Percentiles rank a stretch among this genome's conserved stretches.
phyloP scores from a whole-genome alignment of 1,139 yeast genomes.

The Candida buenavistaensis region DNA sequence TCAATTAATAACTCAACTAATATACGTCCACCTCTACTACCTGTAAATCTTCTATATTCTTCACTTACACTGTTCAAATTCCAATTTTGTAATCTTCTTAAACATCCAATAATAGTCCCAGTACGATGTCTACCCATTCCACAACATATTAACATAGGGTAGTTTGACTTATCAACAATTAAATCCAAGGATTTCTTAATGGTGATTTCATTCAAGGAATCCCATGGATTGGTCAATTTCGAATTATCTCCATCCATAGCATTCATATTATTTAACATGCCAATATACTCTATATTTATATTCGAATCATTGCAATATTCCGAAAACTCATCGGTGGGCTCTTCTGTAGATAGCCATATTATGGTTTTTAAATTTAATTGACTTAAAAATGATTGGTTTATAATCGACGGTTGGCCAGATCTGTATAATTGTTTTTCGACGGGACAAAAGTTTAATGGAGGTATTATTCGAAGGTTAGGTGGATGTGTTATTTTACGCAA shows the following conservation, averaged over 20 bases:
- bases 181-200: slow-evolving; percentile 77
- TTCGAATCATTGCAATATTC: slow-evolving; percentile 75
- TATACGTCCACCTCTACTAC: slow-evolving; percentile 88
- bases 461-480: slow-evolving; percentile 71
- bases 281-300: slow-evolving; percentile 64
- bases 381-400: slow-evolving; percentile 80
- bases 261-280: slow-evolving; percentile 57
- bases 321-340: slow-evolving; percentile 84
- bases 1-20: slow-evolving; percentile 89
- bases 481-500: slow-evolving; percentile 32
- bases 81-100: slow-evolving; percentile 92
- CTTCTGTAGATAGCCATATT: slow-evolving; percentile 94
- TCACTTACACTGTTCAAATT: slow-evolving; percentile 90
- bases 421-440: slow-evolving; percentile 85
- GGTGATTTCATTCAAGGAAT: slow-evolving; percentile 83
- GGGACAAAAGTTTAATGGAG: slow-evolving; percentile 93
- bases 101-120: slow-evolving; percentile 93
- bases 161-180: slow-evolving; percentile 67
- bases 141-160: slow-evolving; percentile 88
- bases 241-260: neutral
- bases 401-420: slow-evolving; percentile 95
- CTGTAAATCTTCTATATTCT: slow-evolving; percentile 91
- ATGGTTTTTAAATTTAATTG: slow-evolving; percentile 76
- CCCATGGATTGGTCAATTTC: slow-evolving; percentile 72
- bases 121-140: slow-evolving; percentile 98